phyloP scores from a whole-genome alignment of 306 rosid species.

The Pueraria montana region DNA sequence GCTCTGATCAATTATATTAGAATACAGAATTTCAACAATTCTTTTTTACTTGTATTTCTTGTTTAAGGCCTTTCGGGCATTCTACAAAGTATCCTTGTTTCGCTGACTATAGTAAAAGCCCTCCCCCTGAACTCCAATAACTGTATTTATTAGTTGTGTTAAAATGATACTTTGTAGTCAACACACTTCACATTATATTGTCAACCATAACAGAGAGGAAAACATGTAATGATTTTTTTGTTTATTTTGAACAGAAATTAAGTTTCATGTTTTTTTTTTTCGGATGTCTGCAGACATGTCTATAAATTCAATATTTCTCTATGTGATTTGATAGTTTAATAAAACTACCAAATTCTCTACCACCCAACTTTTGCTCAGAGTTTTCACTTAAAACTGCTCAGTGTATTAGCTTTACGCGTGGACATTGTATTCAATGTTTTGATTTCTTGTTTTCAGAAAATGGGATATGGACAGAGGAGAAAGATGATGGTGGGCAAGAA shows the following conservation, averaged over 20 bases:
- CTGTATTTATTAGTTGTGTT: not conserved
- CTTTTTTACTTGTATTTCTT: not conserved
- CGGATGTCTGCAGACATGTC: not conserved
- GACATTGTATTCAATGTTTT: not conserved
- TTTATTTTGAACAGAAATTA: too few relatives aligned
- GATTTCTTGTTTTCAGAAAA: not conserved
- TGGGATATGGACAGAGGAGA: not conserved
- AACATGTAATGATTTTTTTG: too few relatives aligned
- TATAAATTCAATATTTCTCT: not conserved
- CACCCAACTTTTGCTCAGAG: not conserved
- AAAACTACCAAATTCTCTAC: not conserved
- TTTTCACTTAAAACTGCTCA: not conserved
- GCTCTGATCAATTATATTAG: not conserved
- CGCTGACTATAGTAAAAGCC: not conserved
- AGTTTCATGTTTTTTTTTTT: not conserved
- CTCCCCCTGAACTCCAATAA: not conserved
- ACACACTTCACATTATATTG: not conserved
- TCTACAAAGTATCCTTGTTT: too few relatives aligned
- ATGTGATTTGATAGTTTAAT: not conserved
- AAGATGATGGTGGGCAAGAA: not conserved
- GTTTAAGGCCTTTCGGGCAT: not conserved
- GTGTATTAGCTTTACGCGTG: not conserved
- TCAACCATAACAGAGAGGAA: not conserved
- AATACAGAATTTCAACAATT: not conserved
- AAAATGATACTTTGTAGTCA: too few relatives aligned